Evolutionary conservation across 2,329 filamentous ascomycete species (phyloP), one percentile per base, ranked within the genome.

Genomic region (Colletotrichum godetiae): DNA sequence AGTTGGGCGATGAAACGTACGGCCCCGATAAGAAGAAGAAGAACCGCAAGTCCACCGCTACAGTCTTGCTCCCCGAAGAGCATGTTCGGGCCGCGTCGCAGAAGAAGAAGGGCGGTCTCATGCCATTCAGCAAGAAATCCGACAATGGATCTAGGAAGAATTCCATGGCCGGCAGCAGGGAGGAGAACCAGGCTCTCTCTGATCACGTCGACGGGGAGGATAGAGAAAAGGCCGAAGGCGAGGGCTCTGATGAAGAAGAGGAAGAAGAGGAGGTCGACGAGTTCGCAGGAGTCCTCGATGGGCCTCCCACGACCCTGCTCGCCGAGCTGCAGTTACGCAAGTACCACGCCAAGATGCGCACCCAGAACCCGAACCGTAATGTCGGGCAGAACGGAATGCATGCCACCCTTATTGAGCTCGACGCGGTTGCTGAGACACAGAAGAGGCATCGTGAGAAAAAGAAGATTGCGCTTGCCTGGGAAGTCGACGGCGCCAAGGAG

Each of bases 311-410:
- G 1, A 99, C 97, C 0, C 88, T 99, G 0, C 89, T 99, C 29
- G 97, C 97, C 0, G 97, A 99, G 81, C 86, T 99, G 8, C 95
- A 98, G 80, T 85, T 97, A 75, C 93, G 97, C 63, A 98, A 99
- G 81, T 92, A 94, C 73, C 94, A 98, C 77, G 92, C 97, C 78
- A 95, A 94, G 81, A 87, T 92, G 74, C 92, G 97, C 46, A 97
- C 92, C 35, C 90, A 92, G 27, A 93, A 93, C 15, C 88, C 92
- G 27, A 87, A 89, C 37, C 90, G 83, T 84, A 2, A 87, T 87
- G 29, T 63, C 7, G 46, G 60, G 76, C 92, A 93, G 24, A 92
- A 93, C 67, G 95, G 95, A n/a, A 92, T 97, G 88, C 94, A 97
- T 76, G 94, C 94, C 15, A 99, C 97, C 0, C 87, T 99, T 4